Conservation (phyloP, 768 basidiomycete genomes). For the Plicaturopsis crispa region DNA sequence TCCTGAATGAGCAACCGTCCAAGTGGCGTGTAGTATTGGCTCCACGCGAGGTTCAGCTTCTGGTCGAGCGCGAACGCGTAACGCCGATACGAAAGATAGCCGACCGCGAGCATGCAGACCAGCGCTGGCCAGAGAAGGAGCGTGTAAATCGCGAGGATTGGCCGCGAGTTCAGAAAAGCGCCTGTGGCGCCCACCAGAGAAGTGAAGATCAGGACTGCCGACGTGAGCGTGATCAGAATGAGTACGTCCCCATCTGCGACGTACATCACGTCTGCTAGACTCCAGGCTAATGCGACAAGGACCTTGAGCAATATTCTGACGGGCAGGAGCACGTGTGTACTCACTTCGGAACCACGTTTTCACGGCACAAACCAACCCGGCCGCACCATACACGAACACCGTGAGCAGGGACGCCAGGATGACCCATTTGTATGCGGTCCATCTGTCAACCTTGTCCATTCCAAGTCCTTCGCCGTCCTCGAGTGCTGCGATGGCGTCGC, state of each 20-base stretch:
- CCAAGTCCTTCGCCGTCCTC: conserved; percentile 30
- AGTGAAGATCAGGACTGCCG: conserved; percentile 49
- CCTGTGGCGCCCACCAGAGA: conserved; percentile 55
- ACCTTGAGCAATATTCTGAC: conserved; percentile 1
- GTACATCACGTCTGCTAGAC: conserved; percentile 54
- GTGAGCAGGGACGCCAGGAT: conserved; percentile 46
- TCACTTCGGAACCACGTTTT: conserved; percentile 54
- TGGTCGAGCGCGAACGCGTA: conserved; percentile 51
- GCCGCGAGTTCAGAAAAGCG: conserved; percentile 57
- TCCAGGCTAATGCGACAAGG: conserved; percentile 36
- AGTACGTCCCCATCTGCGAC: conserved; percentile 53
- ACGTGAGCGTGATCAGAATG: conserved; percentile 48
- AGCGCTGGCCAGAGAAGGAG: conserved; percentile 63
- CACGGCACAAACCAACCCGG: conserved; percentile 41
- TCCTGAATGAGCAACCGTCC: conserved; percentile 56
- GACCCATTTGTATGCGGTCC: conserved; percentile 60
- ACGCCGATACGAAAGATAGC: conserved; percentile 60
- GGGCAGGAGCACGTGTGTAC: conserved; percentile 11
- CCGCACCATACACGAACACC: conserved; percentile 48
- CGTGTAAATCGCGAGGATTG: conserved; percentile 58
- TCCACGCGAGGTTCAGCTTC: conserved; percentile 66
- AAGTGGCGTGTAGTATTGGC: conserved; percentile 45
- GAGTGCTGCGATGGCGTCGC: conserved; percentile 18
- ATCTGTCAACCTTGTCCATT: conserved; percentile 32
- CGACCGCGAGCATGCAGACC: conserved; percentile 48